These are phyloP conservation scores for Juglanconis sp. DNA, from an alignment of 2,329 filamentous ascomycete species.

Conservation along the genomic window DNA sequence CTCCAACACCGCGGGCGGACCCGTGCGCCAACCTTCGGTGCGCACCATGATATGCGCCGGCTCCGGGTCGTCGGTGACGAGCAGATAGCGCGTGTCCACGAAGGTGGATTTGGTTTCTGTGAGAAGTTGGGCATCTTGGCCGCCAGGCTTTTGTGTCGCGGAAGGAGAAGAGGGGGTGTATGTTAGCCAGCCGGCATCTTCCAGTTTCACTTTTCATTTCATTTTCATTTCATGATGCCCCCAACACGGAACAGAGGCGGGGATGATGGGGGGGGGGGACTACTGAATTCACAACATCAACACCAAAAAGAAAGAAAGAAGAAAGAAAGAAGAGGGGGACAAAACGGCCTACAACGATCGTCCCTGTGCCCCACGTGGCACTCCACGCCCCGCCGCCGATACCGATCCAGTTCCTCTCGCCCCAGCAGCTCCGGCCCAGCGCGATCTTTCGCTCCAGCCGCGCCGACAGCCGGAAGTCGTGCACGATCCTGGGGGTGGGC, in stretches of 20 bases:
- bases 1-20: slow-evolving; percentile 18
- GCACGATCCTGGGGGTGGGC: slow-evolving; percentile 9
- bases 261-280: no score
- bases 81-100: slow-evolving; percentile 20
- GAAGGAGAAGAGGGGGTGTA: neutral
- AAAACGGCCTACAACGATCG: slow-evolving; percentile 12
- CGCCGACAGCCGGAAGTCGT: slow-evolving; percentile 19
- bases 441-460: slow-evolving; percentile 15
- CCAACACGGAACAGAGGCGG: neutral
- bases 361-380: slow-evolving; percentile 18
- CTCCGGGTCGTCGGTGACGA: slow-evolving; percentile 13
- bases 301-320: neutral
- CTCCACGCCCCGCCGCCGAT: slow-evolving; percentile 18
- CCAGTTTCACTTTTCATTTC: neutral
- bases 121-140: slow-evolving; percentile 20
- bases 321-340: neutral
- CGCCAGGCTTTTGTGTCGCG: slow-evolving; percentile 9
- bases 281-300: no score
- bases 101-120: slow-evolving; percentile 17
- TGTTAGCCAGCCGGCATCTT: neutral
- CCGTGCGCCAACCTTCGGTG: slow-evolving; percentile 20
- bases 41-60: slow-evolving; percentile 22
- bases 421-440: slow-evolving; percentile 16
- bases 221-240: neutral
- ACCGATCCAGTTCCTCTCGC: slow-evolving; percentile 20